Conservation (phyloP, 2,329 filamentous ascomycete genomes). For the Bimuria novae-zelandiae region DNA sequence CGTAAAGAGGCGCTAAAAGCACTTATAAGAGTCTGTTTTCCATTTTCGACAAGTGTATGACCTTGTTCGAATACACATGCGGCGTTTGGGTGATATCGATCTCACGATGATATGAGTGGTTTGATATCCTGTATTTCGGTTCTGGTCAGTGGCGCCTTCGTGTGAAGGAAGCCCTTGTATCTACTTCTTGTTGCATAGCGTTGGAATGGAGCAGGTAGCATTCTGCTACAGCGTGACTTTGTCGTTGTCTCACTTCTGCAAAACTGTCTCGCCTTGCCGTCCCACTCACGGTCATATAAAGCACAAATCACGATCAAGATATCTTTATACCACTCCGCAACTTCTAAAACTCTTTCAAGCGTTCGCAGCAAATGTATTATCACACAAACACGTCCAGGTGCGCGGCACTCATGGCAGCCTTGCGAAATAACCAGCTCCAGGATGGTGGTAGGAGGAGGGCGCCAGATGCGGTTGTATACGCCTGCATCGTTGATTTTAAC, state of each 20-base stretch:
- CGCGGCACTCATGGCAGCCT: neutral
- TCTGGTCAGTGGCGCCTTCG: neutral
- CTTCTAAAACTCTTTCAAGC: neutral
- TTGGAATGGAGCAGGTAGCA: constrained; percentile 9
- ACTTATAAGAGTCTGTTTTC: neutral
- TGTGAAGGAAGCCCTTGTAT: neutral
- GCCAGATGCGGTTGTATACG: neutral
- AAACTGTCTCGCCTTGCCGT: neutral
- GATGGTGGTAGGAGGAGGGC: too few relatives aligned
- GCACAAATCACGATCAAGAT: too few relatives aligned
- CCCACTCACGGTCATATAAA: too few relatives aligned
- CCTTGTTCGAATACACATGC: neutral
- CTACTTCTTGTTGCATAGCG: constrained; percentile 22
- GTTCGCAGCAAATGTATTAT: too few relatives aligned
- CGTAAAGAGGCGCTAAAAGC: constrained; percentile 34
- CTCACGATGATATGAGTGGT: constrained; percentile 41
- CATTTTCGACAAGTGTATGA: constrained; percentile 5
- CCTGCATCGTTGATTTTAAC: constrained; percentile 6
- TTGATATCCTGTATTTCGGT: constrained; percentile 20
- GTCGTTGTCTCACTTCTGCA: neutral
- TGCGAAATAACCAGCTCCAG: neutral
- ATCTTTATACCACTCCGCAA: neutral
- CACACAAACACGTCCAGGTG: neutral
- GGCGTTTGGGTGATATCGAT: constrained; percentile 22
- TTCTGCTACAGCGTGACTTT: neutral